phyloP scores from a whole-genome alignment of 1,284 basidiomycete genomes.

The Sanghuangporus weigelae region DNA sequence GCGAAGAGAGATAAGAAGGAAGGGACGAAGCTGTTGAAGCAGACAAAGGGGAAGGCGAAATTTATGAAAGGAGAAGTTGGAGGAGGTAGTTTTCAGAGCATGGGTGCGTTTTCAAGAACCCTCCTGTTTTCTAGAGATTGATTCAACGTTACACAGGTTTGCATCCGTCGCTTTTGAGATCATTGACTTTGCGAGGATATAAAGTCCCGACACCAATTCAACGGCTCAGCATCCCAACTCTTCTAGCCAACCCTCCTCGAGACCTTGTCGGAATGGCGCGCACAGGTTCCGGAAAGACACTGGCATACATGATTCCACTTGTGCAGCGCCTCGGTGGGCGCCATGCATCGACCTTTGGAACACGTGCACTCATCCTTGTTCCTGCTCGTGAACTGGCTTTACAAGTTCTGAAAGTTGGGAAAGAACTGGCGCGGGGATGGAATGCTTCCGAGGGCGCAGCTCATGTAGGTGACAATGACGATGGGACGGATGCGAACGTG shows the following conservation, averaged over 20 bases:
- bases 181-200: conserved; percentile 90
- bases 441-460: conserved; percentile 45
- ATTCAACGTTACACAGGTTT: conserved; percentile 50
- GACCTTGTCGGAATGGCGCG: conserved; percentile 99
- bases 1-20: conserved; percentile 60
- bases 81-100: conserved; percentile 83
- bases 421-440: conserved; percentile 84
- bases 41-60: conserved; percentile 61
- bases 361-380: conserved; percentile 84
- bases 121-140: background rate
- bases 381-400: conserved; percentile 94
- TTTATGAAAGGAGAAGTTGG: conserved; percentile 68
- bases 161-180: conserved; percentile 77
- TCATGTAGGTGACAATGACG: conserved; percentile 65
- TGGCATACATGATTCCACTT: conserved; percentile 94
- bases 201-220: conserved; percentile 97
- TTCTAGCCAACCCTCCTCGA: conserved; percentile 81
- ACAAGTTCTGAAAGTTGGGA: conserved; percentile 92
- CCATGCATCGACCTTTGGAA: conserved; percentile 79
- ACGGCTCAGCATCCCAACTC: conserved; percentile 81
- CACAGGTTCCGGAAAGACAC: conserved; percentile 96
- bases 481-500: conserved; percentile 46
- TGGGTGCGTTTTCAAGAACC: conserved; percentile 52
- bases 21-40: conserved; percentile 67
- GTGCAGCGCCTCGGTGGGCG: conserved; percentile 82